A percentile compares a stretch with the other conserved stretches of the same genome.
phyloP scores from a whole-genome alignment of 208 protist species.

The Trypanosoma melophagium region DNA sequence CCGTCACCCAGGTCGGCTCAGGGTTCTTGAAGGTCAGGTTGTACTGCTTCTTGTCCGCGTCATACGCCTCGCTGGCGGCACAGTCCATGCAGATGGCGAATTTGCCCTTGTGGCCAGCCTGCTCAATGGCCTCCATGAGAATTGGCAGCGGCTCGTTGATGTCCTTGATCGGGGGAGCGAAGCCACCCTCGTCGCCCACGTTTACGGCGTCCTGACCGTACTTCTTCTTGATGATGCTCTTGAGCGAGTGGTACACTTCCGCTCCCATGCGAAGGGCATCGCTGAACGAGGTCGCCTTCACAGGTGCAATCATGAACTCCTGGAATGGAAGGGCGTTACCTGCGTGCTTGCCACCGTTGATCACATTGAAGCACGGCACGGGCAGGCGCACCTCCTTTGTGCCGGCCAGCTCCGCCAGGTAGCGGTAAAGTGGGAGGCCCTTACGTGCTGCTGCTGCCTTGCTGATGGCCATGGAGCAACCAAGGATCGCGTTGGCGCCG shows the following conservation, averaged over 20 bases:
- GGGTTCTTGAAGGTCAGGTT: constrained; percentile 98
- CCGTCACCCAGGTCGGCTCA: constrained; percentile 69
- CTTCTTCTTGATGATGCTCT: constrained; percentile 94
- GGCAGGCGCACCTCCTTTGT: constrained; percentile 85
- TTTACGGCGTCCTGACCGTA: constrained; percentile 96
- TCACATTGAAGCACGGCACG: constrained; percentile 98
- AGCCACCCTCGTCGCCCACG: constrained; percentile 99
- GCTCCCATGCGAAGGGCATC: constrained; percentile 95
- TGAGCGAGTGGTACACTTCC: constrained; percentile 99
- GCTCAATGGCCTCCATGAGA: constrained; percentile 96
- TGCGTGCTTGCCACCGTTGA: constrained; percentile 99
- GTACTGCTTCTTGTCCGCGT: constrained; percentile 91
- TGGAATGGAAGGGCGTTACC: constrained; percentile 94
- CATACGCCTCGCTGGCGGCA: constrained; percentile 98
- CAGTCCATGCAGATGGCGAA: constrained; percentile 99
- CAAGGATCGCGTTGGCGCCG: constrained; percentile 99
- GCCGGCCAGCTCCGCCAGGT: constrained; percentile 94
- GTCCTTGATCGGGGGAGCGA: constrained; percentile 94
- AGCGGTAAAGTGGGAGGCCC: constrained; percentile 94
- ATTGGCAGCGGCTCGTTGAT: constrained; percentile 97
- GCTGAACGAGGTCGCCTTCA: constrained; percentile 93
- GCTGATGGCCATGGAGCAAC: constrained; percentile 97
- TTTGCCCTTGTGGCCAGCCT: constrained; percentile 93
- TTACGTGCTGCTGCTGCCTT: constrained; percentile 92
- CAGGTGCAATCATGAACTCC: constrained; percentile 99